Evolutionary conservation across 345 rosid genomes (phyloP).

Genomic region (Gossypium longicalyx): DNA sequence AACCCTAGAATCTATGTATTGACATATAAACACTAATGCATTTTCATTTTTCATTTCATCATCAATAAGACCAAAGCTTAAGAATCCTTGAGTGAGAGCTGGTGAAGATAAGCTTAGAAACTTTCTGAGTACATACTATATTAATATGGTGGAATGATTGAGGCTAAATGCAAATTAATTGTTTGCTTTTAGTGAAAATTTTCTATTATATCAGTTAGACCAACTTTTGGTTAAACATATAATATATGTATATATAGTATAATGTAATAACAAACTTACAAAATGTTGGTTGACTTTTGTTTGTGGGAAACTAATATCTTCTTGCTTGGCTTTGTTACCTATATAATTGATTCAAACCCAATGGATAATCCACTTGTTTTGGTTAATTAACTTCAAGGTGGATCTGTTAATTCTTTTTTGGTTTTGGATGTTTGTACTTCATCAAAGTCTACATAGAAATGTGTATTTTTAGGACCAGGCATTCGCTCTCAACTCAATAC

Average conservation of each 20-base stretch:
- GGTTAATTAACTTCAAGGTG: background rate
- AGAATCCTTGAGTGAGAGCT: slow-evolving; percentile 44
- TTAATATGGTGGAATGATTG: slow-evolving; percentile 2
- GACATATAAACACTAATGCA: slow-evolving; percentile 16
- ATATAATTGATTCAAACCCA: background rate
- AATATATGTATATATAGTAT: background rate
- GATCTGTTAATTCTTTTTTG: background rate
- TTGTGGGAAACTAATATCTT: background rate
- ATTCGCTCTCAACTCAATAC: background rate
- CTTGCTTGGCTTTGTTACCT: background rate
- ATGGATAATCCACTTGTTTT: background rate
- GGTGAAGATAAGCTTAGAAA: slow-evolving; percentile 44
- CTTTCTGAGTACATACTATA: slow-evolving; percentile 11
- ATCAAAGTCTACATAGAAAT: no score
- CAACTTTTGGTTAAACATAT: slow-evolving; percentile 1
- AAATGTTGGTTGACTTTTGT: slow-evolving; percentile 13
- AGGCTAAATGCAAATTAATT: background rate
- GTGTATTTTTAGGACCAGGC: background rate
- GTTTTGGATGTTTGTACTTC: no score
- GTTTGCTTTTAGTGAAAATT: background rate
- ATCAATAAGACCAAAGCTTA: slow-evolving; percentile 41
- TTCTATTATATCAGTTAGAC: background rate
- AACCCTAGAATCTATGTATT: slow-evolving; percentile 57
- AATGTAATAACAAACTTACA: background rate
- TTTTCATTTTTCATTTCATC: slow-evolving; percentile 22